Evolutionary conservation across 176 grass and related monocot species (phyloP), one percentile per base, ranked within the genome.

Genomic region (Oryza meyeriana): DNA sequence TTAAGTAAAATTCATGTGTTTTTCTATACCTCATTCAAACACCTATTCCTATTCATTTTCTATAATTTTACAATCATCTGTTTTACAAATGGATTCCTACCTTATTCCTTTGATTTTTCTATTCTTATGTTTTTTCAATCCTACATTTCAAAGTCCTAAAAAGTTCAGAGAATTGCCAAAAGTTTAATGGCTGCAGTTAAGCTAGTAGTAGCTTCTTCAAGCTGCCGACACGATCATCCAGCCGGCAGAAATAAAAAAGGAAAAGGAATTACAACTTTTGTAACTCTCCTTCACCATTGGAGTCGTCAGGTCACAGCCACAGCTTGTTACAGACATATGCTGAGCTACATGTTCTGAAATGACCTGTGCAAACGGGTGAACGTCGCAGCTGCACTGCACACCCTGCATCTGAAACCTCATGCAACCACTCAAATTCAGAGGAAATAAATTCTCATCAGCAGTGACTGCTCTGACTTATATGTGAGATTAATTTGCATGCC

Each of bases 141-240:
- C n/a, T n/a, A n/a, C n/a, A n/a, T n/a, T n/a, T n/a, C n/a, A n/a
- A n/a, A n/a, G n/a, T n/a, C n/a, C n/a, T n/a, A n/a, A n/a, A n/a
- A 64, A 34, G 29, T 64, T 58, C 22, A 58, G 52, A 24, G 52
- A 58, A 58, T 58, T 58, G 22, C 1, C 52, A 58, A 58, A 58
- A 24, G 52, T 58, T 47, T 34, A 0, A 33, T 17, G 40, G 8
- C 30, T 10, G 18, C 12, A 47, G 8, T 28, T 20, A 40, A 29
- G 27, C 68, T 52, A 10, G 3, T 52, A 10, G 3, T 40, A 68
- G 36, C 22, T 29, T 58, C 26, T 83, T 80, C 62, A 62, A 5
- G 9, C 76, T 88, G 50, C 76, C 87, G 87, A 88, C 87, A 88
- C 62, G 70, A 88, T 84, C 48, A 88, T 88, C 39, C 31, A 80